phyloP scores from a whole-genome alignment of 176 grass and related monocot genomes.

The maize (Zea mays) region Zm-B73-REFERENCE-NAM-5.0 NC_050096.1:268819501-268820000 shows the following conservation, averaged over 20 bases:
- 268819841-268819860: too few species aligned
- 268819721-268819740: not conserved
- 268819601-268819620: not conserved
- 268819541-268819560: constrained; percentile 56
- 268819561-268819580: constrained; percentile 65
- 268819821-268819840: not conserved
- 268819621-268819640: not conserved
- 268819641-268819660: not conserved
- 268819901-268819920: not conserved
- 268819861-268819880: too few species aligned
- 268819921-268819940: not conserved
- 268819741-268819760: not conserved
- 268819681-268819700: not conserved
- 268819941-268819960: not conserved
- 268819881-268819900: too few species aligned
- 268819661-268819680: not conserved
- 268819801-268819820: not conserved
- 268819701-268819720: not conserved
- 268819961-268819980: not conserved
- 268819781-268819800: not conserved
- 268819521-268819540: constrained; percentile 53
- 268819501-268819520: constrained; percentile 1
- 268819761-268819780: not conserved
- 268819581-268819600: constrained; percentile 12
- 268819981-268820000: not conserved